These are phyloP conservation scores for Juncus inflexus DNA, from an alignment of 176 grass and related monocot species.

Conservation along the genomic window DNA sequence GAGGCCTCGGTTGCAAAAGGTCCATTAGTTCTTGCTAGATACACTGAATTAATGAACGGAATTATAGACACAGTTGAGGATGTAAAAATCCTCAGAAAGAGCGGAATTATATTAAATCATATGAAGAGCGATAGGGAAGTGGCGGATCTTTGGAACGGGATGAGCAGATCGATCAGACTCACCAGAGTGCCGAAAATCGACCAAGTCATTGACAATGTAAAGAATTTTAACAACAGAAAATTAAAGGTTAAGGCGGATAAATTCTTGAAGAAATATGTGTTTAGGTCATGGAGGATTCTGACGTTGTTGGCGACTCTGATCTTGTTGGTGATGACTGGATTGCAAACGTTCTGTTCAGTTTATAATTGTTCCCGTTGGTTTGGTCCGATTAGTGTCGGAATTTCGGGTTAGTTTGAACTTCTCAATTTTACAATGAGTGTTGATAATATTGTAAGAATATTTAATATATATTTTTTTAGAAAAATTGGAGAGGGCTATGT, in stretches of 20 bases:
- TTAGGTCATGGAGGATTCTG: slow-evolving; percentile 75
- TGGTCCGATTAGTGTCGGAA: slow-evolving; percentile 27
- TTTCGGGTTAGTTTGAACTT: too few species aligned
- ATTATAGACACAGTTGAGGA: slow-evolving; percentile 64
- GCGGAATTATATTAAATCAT: slow-evolving; percentile 56
- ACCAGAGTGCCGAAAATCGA: slow-evolving; percentile 55
- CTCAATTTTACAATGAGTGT: too few species aligned
- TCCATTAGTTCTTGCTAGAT: slow-evolving; percentile 56
- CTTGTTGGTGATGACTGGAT: slow-evolving; percentile 57
- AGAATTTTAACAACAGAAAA: slow-evolving; percentile 43
- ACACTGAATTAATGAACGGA: slow-evolving; percentile 87
- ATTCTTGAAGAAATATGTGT: slow-evolving; percentile 69
- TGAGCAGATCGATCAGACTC: slow-evolving; percentile 53
- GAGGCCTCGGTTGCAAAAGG: slow-evolving; percentile 46
- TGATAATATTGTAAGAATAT: too few species aligned
- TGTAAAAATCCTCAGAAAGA: slow-evolving; percentile 46
- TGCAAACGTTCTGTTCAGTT: slow-evolving; percentile 72
- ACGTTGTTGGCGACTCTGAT: slow-evolving; percentile 54
- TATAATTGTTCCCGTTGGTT: slow-evolving; percentile 74
- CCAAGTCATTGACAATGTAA: slow-evolving; percentile 47
- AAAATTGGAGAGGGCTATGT: too few species aligned
- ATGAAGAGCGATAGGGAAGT: slow-evolving; percentile 71
- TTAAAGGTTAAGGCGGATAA: slow-evolving; percentile 59
- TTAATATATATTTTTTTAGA: too few species aligned
- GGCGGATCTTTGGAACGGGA: slow-evolving; percentile 63